A percentile compares a stretch with the other conserved stretches of the same genome.
phyloP scores from a whole-genome alignment of 768 basidiomycete genomes.

The Russula dissimulans region DNA sequence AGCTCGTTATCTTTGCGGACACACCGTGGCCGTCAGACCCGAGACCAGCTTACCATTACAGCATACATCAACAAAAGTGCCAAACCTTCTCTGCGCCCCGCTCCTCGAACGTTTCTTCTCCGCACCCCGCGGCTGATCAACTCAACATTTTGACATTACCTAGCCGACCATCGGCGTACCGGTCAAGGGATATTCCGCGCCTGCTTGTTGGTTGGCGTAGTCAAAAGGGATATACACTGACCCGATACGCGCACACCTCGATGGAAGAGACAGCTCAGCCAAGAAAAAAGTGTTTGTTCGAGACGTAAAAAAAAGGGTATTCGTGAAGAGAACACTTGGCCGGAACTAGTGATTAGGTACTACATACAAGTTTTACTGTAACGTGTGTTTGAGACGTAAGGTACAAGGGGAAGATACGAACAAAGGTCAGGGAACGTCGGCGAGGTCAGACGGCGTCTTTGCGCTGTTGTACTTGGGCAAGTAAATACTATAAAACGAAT shows the following conservation, averaged over 20 bases:
- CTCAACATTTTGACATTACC: neutral
- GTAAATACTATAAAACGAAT: slow-evolving; percentile 11
- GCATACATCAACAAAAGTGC: too few species aligned
- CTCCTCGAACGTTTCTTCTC: neutral
- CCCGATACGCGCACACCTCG: slow-evolving; percentile 1
- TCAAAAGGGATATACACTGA: neutral
- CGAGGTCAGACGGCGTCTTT: slow-evolving; percentile 7
- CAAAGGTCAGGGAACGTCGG: slow-evolving; percentile 1
- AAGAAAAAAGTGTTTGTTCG: neutral
- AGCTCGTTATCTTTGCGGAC: too few species aligned
- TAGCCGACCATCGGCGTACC: slow-evolving; percentile 13
- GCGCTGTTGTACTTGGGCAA: slow-evolving; percentile 2
- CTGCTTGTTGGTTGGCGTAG: neutral
- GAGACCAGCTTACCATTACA: too few species aligned
- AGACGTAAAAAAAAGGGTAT: slow-evolving; percentile 10
- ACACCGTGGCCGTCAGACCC: too few species aligned
- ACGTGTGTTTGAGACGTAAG: slow-evolving; percentile 9
- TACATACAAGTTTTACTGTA: slow-evolving; percentile 17
- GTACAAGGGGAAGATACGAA: slow-evolving; percentile 14
- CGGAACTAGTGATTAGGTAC: slow-evolving; percentile 14
- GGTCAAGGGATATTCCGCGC: neutral
- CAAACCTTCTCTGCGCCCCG: neutral
- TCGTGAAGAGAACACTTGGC: neutral
- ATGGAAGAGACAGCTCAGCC: neutral
- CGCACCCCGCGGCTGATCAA: slow-evolving; percentile 8